Evolutionary conservation across 2,329 filamentous ascomycete genomes (phyloP), one percentile per base, ranked within the genome.

Genomic region (Colletotrichum cereale): DNA sequence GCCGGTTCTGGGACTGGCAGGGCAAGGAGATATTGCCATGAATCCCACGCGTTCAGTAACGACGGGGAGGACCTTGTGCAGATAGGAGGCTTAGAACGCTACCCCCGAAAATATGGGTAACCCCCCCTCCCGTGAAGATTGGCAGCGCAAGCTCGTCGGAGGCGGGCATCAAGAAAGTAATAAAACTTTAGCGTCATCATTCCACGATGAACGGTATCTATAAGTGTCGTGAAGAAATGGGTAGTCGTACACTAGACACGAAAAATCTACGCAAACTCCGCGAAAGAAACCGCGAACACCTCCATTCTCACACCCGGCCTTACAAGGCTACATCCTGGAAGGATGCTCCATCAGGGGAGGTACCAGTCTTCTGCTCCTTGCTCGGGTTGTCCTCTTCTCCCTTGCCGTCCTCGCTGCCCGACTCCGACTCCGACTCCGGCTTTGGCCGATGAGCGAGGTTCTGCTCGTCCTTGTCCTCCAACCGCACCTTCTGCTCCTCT

Each of bases 1-100:
- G 92, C 0, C 85, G 82, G 75, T 92, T 89, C 75, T 93, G 89
- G 89, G 91, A 92, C 79, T 93, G 90, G 89, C 89, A 88, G 77
- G 90, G 89, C 2, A 84, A 89, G 71, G 90, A 92, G 79, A 83
- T 92, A 47, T 77, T 84, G 74, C 89, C 90, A 34, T 92, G 78
- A 67, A 24, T 14, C 29, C 84, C 26, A 29, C 10, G 0, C 1
- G 44, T n/a, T 47, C 44, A 11, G n/a, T 5, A 36, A 38, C 5
- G 50, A 16, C 18, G 18, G 34, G n/a, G 12, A 62, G 10, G n/a
- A 2, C 18, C 40, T 18, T 36, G 10, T 34, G 7, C 7, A 38
- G 11, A 38, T 6, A 29, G 8, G 12, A 52, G 4, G 34, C 7
- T 34, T 2, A 8, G 10, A 24, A 29, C 7, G 29, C 5, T 24